Evolutionary conservation across 2,329 filamentous ascomycete species (phyloP), one percentile per base, ranked within the genome.

Genomic region (Ceratocystis cubensis): DNA sequence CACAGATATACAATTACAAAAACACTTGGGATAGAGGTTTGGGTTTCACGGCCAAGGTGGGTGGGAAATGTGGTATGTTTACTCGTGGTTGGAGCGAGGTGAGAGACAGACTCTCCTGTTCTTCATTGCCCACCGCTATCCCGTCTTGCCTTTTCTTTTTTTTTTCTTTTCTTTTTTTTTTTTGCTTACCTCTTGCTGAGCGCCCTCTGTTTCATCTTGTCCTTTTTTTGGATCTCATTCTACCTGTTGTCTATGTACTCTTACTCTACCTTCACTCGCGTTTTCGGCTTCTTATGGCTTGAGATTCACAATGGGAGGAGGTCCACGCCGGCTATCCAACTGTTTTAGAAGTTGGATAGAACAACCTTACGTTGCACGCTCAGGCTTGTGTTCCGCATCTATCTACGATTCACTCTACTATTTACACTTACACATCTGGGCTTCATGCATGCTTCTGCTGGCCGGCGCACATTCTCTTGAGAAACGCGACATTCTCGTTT

Each of bases 61-160:
- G 15, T 56, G 41, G 37, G 65, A 53, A 63, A 30, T 41, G 62
- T 67, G 56, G 50, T 25, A 56, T 56, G 50, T 56, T 25, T 56
- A 28, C 56, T 67, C 48, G 56, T 68, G 61, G 45, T 61, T 65
- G 61, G 48, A 57, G 37, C 53, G 61, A 63, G 25, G 15, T 37
- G 62, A 30, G 33, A 30, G 22, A 46, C 15, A 30, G 41, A 64
- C 22, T 71, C 68, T 71, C 69, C 71, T 70, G 74, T 59, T 70
- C 69, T 72, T 73, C 70, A 69, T 70, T 71, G 70, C 64, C 46
- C 65, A 48, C 64, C 68, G 48, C 50, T 67, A 65, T 69, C 67
- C 64, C 66, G 61, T 69, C 68, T 44, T 61, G 57, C 65, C 62
- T 66, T 67, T 63, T 61, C 22, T 50, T 65, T 63, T 66, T 64